Conservation (phyloP, 345 rosid genomes). For the Citrus cavaleriei region DNA sequence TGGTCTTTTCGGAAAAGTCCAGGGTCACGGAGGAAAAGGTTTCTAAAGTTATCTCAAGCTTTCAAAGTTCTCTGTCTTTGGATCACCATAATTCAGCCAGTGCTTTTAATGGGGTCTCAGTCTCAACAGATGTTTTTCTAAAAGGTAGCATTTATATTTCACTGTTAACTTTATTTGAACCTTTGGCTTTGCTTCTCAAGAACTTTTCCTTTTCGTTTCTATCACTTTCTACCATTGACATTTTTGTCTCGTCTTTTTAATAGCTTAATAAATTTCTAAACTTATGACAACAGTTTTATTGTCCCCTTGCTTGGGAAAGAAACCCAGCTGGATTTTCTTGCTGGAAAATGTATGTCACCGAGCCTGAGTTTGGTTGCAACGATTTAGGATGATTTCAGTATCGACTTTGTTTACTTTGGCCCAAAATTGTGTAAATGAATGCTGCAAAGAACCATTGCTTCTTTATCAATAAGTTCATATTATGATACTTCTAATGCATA, state of each 20-base stretch:
- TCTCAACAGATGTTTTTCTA: slow-evolving; percentile 45
- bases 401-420: background rate
- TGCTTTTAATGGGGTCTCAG: slow-evolving; percentile 42
- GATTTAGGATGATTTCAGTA: background rate
- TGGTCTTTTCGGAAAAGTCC: slow-evolving; percentile 60
- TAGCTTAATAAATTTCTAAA: slow-evolving; percentile 5
- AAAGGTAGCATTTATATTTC: slow-evolving; percentile 45
- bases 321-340: background rate
- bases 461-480: background rate
- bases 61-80: slow-evolving; percentile 30
- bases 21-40: slow-evolving; percentile 52
- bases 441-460: background rate
- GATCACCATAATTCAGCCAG: slow-evolving; percentile 29
- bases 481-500: background rate
- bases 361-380: slow-evolving; percentile 3
- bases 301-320: background rate
- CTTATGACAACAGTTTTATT: slow-evolving; percentile 18
- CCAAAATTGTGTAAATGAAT: background rate
- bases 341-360: background rate
- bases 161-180: slow-evolving; percentile 8
- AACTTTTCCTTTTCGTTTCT: slow-evolving; percentile 13
- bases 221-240: background rate
- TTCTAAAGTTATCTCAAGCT: slow-evolving; percentile 29
- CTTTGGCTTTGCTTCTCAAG: background rate
- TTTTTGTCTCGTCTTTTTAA: slow-evolving; percentile 17